These are phyloP conservation scores for Beauveria sp. DNA, from an alignment of 2,329 filamentous ascomycete species.

Conservation along the genomic window DNA sequence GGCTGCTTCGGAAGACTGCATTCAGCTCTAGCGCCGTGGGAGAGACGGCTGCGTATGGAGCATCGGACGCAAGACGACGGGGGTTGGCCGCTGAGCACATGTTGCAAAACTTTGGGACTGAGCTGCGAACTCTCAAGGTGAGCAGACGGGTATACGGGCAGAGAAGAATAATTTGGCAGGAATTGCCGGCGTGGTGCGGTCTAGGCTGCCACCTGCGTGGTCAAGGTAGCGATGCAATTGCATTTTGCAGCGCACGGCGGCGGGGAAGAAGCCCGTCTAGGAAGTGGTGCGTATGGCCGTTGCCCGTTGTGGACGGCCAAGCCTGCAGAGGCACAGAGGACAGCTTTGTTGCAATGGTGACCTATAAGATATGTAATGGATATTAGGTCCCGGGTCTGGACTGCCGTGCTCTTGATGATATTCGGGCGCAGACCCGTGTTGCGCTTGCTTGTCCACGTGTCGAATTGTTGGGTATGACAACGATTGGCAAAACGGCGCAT, in stretches of 20 bases:
- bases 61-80: not conserved
- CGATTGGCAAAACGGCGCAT: not conserved
- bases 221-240: not conserved
- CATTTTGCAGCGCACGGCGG: not conserved
- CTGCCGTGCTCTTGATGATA: not conserved
- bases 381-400: not conserved
- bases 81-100: not conserved
- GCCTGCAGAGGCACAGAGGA: not conserved
- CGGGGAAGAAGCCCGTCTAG: not conserved
- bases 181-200: not conserved
- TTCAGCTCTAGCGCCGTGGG: conserved; percentile 6
- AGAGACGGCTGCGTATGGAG: too few species aligned
- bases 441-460: not conserved
- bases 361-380: not conserved
- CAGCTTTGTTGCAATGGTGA: not conserved
- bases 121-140: not conserved
- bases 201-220: not conserved
- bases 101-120: conserved; percentile 4
- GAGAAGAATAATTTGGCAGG: not conserved
- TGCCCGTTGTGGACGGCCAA: not conserved
- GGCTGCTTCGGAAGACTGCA: conserved; percentile 6
- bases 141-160: not conserved
- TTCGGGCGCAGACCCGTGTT: not conserved
- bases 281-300: not conserved
- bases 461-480: not conserved